Conservation (phyloP, 2,329 filamentous ascomycete species). For the Lachnellula arida region DNA sequence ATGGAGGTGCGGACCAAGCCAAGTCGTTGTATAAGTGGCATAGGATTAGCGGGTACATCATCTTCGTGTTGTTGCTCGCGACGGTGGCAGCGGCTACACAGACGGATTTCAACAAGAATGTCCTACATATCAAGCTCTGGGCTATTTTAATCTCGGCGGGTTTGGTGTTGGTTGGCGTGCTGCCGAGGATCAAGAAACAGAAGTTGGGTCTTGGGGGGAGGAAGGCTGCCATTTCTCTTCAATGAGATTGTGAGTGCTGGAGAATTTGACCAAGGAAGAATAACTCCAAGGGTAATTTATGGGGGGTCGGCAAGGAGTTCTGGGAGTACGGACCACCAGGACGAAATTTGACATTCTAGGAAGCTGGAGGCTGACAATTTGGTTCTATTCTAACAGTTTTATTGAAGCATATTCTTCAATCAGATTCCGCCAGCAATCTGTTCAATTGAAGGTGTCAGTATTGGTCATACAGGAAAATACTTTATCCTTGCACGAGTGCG, state of each 20-base stretch:
- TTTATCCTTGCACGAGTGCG: too few relatives aligned
- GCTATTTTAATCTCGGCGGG: constrained; percentile 61
- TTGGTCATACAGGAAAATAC: too few relatives aligned
- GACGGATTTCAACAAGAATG: constrained; percentile 67
- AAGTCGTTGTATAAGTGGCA: constrained; percentile 91
- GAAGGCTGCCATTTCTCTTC: not conserved
- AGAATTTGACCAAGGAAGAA: not conserved
- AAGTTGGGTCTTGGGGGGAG: constrained; percentile 61
- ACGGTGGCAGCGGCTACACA: constrained; percentile 71
- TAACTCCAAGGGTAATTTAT: not conserved
- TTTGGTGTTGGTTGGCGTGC: constrained; percentile 65
- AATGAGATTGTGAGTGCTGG: not conserved
- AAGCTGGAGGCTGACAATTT: too few relatives aligned
- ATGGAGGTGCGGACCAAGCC: constrained; percentile 73
- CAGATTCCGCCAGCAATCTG: too few relatives aligned
- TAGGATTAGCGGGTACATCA: constrained; percentile 68
- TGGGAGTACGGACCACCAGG: not conserved
- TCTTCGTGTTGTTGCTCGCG: constrained; percentile 65
- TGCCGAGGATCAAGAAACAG: constrained; percentile 73
- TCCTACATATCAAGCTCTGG: constrained; percentile 73
- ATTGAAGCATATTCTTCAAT: too few relatives aligned
- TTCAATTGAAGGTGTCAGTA: too few relatives aligned
- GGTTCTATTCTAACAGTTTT: too few relatives aligned
- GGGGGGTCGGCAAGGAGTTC: not conserved
- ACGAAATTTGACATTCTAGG: too few relatives aligned